Conservation (phyloP, 139 green algal genomes). For the Closterium sp. region DNA sequence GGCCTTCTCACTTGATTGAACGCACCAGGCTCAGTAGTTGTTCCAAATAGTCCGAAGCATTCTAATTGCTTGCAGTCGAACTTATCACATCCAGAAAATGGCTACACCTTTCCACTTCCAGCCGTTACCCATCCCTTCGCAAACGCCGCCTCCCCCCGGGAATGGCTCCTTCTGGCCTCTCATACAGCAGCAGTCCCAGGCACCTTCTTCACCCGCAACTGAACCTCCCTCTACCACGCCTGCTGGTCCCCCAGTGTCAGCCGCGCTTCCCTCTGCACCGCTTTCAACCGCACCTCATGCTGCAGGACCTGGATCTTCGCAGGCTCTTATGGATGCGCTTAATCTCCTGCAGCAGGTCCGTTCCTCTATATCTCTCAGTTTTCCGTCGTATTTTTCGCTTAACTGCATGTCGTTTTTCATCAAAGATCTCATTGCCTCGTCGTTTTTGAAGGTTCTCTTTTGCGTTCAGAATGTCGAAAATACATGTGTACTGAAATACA, state of each 20-base stretch:
- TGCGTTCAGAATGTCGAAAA: no score
- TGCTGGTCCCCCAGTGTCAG: not conserved
- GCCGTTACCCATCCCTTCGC: not conserved
- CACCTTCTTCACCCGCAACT: not conserved
- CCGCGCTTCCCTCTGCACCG: not conserved
- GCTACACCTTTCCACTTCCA: not conserved
- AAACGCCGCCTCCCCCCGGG: not conserved
- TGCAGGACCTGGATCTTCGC: not conserved
- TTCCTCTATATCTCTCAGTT: not conserved
- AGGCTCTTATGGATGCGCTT: slow-evolving; percentile 36
- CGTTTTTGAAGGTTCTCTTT: not conserved
- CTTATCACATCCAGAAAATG: not conserved
- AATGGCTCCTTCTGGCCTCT: not conserved
- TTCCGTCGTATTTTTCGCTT: not conserved
- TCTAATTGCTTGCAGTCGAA: no score
- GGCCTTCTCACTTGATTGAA: not conserved
- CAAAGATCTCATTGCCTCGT: not conserved
- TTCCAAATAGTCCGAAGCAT: no score
- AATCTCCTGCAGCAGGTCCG: slow-evolving; percentile 40
- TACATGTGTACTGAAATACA: no score
- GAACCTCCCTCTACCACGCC: not conserved
- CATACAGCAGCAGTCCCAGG: not conserved
- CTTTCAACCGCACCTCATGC: not conserved
- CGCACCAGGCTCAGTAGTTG: not conserved
- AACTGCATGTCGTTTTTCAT: not conserved